Conservation (phyloP, 345 rosid species). For the Angophora floribunda region DNA sequence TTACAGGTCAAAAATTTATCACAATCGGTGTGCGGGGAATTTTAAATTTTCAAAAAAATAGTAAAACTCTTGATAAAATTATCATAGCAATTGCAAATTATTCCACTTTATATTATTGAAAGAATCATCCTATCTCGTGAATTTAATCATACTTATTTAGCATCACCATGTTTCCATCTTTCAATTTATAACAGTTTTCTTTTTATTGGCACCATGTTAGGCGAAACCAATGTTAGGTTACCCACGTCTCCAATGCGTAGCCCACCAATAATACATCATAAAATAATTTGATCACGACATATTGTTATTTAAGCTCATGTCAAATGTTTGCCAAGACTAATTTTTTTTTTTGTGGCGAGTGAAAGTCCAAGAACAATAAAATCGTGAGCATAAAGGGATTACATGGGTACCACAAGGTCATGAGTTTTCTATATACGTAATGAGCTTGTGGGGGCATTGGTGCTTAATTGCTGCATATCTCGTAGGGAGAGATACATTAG, state of each 20-base stretch:
- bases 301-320: background rate
- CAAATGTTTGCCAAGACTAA: background rate
- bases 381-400: background rate
- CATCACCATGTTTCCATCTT: background rate
- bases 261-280: background rate
- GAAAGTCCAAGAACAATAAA: background rate
- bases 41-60: too few relatives aligned
- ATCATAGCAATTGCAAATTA: background rate
- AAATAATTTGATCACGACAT: background rate
- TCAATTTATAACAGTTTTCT: background rate
- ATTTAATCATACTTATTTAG: background rate
- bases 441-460: too few relatives aligned
- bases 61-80: background rate
- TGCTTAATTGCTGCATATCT: background rate
- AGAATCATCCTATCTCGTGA: fast-evolving
- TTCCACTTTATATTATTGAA: background rate
- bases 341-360: background rate
- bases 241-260: background rate
- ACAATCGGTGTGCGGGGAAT: too few relatives aligned
- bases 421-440: too few relatives aligned
- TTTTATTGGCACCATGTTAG: background rate
- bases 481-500: background rate
- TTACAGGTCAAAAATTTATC: too few relatives aligned
- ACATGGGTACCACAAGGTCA: too few relatives aligned
- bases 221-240: background rate